Evolutionary conservation across 768 basidiomycete species (phyloP).

Genomic region (Paxillus involutus): DNA sequence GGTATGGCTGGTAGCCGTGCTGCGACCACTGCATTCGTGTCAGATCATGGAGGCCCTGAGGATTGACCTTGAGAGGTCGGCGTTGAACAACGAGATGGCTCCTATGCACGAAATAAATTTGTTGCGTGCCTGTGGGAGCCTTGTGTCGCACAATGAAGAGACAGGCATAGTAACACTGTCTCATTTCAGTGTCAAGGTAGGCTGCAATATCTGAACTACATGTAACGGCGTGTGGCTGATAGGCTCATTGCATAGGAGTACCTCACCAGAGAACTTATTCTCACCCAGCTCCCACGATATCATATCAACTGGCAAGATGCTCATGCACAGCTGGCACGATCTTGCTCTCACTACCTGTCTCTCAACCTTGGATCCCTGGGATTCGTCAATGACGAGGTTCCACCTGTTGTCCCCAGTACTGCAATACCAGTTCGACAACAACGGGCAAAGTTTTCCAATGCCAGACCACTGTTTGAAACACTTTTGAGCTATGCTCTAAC

Average conservation of each 20-base stretch:
- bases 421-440: no score
- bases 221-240: not conserved
- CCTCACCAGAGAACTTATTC: conserved; percentile 2
- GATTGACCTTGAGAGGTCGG: not conserved
- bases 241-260: conserved; percentile 8
- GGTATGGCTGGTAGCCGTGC: conserved; percentile 16
- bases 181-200: conserved; percentile 25
- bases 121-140: conserved; percentile 13
- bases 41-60: conserved; percentile 5
- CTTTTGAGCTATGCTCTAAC: conserved; percentile 1
- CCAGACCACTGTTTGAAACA: no score
- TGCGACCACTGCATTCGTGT: conserved; percentile 11
- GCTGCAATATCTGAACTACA: not conserved
- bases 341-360: no score
- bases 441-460: no score
- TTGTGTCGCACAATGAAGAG: conserved; percentile 14
- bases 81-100: conserved; percentile 3
- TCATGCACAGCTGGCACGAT: conserved; percentile 4
- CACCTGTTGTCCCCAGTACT: no score
- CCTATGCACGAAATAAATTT: conserved; percentile 7
- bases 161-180: conserved; percentile 12
- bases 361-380: no score
- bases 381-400: no score
- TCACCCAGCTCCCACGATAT: not conserved
- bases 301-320: conserved; percentile 3